These are phyloP conservation scores for Alternaria consortialis DNA, from an alignment of 2,329 filamentous ascomycete species.

Conservation along the genomic window DNA sequence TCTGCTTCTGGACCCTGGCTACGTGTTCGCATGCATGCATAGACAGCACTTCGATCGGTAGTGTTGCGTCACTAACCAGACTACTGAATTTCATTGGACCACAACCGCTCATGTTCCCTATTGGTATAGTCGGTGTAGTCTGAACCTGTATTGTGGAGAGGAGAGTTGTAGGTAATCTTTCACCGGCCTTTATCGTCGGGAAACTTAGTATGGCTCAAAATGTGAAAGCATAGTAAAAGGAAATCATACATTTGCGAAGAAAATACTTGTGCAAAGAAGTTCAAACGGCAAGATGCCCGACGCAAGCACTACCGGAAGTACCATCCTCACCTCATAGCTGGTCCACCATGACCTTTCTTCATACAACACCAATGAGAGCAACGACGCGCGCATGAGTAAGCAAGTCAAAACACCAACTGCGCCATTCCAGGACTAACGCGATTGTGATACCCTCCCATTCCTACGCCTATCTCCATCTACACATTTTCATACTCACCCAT, in stretches of 20 bases:
- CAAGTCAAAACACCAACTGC: not conserved
- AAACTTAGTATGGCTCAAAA: too few relatives aligned
- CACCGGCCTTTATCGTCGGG: too few relatives aligned
- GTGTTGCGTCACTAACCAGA: not conserved
- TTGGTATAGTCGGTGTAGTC: not conserved
- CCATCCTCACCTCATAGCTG: too few relatives aligned
- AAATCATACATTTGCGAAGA: too few relatives aligned
- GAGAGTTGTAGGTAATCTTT: too few relatives aligned
- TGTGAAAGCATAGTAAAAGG: too few relatives aligned
- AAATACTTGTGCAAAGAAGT: not conserved
- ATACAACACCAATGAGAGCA: not conserved
- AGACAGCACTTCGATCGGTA: not conserved
- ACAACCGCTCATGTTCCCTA: not conserved
- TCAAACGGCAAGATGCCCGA: not conserved
- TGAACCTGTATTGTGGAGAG: too few relatives aligned
- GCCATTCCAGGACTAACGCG: not conserved
- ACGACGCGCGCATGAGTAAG: not conserved
- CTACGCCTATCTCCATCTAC: not conserved
- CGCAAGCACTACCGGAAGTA: too few relatives aligned
- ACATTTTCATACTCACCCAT: not conserved
- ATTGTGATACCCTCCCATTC: not conserved
- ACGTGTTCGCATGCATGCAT: not conserved
- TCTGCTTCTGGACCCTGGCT: not conserved
- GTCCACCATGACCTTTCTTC: not conserved
- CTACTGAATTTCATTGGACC: not conserved